Conservation (phyloP, 306 rosid species). For the Oxytropis ochrocephala region DNA sequence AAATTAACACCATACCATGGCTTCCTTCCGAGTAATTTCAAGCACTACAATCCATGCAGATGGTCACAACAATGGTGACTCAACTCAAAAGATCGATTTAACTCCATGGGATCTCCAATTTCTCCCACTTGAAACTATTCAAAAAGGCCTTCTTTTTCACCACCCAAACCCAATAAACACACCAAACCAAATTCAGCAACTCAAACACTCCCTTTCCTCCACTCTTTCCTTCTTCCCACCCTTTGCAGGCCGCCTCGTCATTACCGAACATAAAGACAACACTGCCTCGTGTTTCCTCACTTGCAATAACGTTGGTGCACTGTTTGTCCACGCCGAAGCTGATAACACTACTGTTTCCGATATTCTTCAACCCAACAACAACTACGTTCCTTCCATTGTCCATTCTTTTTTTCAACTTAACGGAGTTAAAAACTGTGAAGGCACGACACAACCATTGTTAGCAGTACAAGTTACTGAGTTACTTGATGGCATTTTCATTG, state of each 20-base stretch:
- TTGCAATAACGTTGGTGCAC: conserved; percentile 26
- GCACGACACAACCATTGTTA: conserved; percentile 23
- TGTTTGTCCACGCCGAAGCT: conserved; percentile 26
- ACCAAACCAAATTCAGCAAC: not conserved
- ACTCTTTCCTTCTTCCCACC: conserved; percentile 32
- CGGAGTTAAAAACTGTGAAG: not conserved
- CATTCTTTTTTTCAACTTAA: conserved; percentile 29
- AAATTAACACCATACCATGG: not conserved
- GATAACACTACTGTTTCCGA: not conserved
- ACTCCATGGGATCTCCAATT: conserved; percentile 40
- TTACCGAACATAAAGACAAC: not conserved
- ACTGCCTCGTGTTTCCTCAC: not conserved
- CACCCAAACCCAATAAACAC: not conserved
- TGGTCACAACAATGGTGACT: not conserved
- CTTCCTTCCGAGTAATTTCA: not conserved
- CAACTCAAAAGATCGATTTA: not conserved
- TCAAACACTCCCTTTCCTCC: conserved; percentile 27
- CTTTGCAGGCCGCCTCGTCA: conserved; percentile 26
- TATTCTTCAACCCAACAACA: conserved; percentile 15
- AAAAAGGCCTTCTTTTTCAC: conserved; percentile 35
- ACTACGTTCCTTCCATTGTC: conserved; percentile 24
- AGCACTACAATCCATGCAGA: not conserved
- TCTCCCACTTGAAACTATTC: conserved; percentile 5
- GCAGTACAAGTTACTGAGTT: conserved; percentile 45
- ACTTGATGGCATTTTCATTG: conserved; percentile 37